phyloP scores from a whole-genome alignment of 2,329 filamentous ascomycete species.

The Stemphylium beticola region DNA sequence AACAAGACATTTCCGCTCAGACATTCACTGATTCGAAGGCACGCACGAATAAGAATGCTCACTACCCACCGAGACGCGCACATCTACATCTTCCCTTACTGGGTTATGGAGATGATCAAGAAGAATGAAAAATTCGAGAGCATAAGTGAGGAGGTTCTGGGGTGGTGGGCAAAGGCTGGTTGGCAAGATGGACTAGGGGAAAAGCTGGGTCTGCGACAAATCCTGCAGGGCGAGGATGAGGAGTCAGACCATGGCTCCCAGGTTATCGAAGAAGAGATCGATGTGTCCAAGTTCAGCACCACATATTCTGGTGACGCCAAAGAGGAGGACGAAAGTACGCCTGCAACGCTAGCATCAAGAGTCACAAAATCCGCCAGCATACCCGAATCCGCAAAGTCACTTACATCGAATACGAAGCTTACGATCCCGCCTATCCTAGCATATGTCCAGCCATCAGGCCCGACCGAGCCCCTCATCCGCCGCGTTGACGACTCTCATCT shows the following conservation, averaged over 20 bases:
- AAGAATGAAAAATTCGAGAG: constrained; percentile 83
- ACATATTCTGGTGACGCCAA: constrained; percentile 49
- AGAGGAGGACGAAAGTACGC: constrained; percentile 13
- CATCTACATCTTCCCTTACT: constrained; percentile 91
- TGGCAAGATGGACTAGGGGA: constrained; percentile 84
- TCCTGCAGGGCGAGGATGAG: constrained; percentile 61
- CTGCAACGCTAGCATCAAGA: constrained; percentile 44
- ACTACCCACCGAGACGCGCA: constrained; percentile 89
- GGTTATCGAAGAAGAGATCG: constrained; percentile 59
- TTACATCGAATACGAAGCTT: constrained; percentile 46
- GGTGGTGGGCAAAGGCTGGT: constrained; percentile 92
- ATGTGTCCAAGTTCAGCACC: constrained; percentile 60
- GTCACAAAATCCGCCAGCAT: constrained; percentile 41
- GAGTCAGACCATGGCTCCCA: constrained; percentile 45
- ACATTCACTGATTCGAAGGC: constrained; percentile 74
- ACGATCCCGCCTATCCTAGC: constrained; percentile 76
- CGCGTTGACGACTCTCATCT: constrained; percentile 87
- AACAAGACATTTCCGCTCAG: constrained; percentile 76
- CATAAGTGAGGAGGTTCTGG: constrained; percentile 87
- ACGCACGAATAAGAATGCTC: constrained; percentile 79
- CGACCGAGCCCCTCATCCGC: constrained; percentile 70
- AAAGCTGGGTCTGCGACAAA: constrained; percentile 74
- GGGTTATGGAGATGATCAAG: constrained; percentile 84
- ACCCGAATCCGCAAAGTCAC: constrained; percentile 33
- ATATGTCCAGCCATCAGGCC: constrained; percentile 74